Evolutionary conservation across 768 basidiomycete species (phyloP).

Genomic region (Leccinum olivaceopallidum): DNA sequence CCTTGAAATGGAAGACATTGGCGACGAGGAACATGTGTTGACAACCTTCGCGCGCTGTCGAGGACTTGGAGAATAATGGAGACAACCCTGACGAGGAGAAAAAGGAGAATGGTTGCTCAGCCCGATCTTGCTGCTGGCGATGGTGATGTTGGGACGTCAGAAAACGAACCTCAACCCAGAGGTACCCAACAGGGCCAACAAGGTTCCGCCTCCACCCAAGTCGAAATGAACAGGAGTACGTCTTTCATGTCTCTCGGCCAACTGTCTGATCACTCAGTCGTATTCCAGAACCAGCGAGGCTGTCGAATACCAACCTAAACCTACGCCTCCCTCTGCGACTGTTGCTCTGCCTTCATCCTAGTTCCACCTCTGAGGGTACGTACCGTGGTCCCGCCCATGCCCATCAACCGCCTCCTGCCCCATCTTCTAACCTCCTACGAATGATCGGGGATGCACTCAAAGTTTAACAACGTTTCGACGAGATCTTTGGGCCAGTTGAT

Average conservation of each 20-base stretch:
- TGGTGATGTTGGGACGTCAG: conserved; percentile 21
- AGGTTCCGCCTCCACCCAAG: conserved; percentile 17
- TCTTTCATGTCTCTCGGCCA: not conserved
- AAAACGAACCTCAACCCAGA: conserved; percentile 17
- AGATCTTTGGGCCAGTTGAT: conserved; percentile 59
- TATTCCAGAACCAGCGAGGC: conserved; percentile 14
- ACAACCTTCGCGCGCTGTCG: conserved; percentile 19
- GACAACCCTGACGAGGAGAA: conserved; percentile 33
- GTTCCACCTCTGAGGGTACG: conserved; percentile 41
- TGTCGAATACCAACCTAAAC: conserved; percentile 10
- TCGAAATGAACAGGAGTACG: conserved; percentile 20
- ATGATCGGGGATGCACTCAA: conserved; percentile 85
- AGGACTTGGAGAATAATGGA: conserved; percentile 17
- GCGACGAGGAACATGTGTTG: conserved; percentile 28
- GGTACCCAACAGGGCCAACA: conserved; percentile 25
- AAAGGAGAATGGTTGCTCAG: conserved; percentile 30
- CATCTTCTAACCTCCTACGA: conserved; percentile 58
- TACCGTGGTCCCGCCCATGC: conserved; percentile 46
- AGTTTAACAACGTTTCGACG: conserved; percentile 77
- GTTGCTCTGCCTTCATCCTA: conserved; percentile 21
- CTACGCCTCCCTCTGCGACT: conserved; percentile 3
- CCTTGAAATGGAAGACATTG: conserved; percentile 38
- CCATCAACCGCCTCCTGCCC: conserved; percentile 37
- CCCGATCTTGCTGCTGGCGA: conserved; percentile 38
- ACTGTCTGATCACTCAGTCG: not conserved